phyloP scores from a whole-genome alignment of 208 protist species.

The Wallacemonas collosoma region DNA sequence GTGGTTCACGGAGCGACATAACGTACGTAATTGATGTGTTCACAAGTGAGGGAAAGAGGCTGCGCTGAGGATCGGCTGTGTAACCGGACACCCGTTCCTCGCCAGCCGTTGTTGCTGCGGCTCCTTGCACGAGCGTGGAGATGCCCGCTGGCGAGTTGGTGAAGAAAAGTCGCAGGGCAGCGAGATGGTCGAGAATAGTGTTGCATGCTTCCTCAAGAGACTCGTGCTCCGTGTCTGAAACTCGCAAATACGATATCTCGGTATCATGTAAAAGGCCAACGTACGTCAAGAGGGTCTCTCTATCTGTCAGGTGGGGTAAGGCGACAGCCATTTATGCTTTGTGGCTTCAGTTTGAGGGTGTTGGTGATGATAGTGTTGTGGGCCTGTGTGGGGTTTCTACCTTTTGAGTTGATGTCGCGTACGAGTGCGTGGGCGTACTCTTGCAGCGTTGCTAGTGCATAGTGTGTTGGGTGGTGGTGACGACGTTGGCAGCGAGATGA shows the following conservation, averaged over 20 bases:
- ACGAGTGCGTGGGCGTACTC: too few relatives aligned
- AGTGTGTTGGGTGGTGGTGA: too few relatives aligned
- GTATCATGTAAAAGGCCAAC: slow-evolving; percentile 19
- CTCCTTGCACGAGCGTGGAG: not conserved
- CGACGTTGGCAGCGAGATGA: too few relatives aligned
- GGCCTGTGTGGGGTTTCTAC: not conserved
- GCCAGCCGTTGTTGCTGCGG: not conserved
- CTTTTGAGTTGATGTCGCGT: too few relatives aligned
- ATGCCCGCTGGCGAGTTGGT: slow-evolving; percentile 1
- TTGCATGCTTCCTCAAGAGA: slow-evolving; percentile 26
- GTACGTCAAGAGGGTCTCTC: slow-evolving; percentile 31
- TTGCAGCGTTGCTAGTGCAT: too few relatives aligned
- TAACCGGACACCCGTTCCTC: not conserved
- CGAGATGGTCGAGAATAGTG: slow-evolving; percentile 27
- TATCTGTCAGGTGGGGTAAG: slow-evolving; percentile 34
- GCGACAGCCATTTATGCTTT: slow-evolving; percentile 36
- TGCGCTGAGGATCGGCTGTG: slow-evolving; percentile 1
- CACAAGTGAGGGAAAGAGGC: not conserved
- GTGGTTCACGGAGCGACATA: slow-evolving; percentile 29
- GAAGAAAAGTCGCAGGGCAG: slow-evolving; percentile 30
- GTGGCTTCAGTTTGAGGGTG: not conserved
- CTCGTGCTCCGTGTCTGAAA: slow-evolving; percentile 9
- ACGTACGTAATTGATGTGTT: slow-evolving; percentile 19
- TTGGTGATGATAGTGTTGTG: not conserved
- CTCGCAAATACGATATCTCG: not conserved